Conservation (phyloP, 768 basidiomycete genomes). For the Neoboletus magnificus region DNA sequence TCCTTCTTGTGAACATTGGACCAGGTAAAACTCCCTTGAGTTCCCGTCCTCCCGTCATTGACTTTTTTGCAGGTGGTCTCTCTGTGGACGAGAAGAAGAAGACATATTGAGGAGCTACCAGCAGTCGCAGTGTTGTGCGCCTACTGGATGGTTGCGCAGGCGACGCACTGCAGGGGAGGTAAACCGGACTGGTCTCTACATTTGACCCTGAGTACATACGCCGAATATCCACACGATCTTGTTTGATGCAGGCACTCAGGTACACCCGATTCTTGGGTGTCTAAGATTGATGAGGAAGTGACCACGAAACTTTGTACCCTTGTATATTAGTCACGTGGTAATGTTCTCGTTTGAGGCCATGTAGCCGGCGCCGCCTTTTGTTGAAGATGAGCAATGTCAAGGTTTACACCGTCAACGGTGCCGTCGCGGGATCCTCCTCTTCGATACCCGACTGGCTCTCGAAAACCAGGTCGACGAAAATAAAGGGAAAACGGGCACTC, state of each 20-base stretch:
- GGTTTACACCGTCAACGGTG: constrained; percentile 96
- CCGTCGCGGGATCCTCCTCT: constrained; percentile 80
- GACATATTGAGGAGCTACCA: constrained; percentile 53
- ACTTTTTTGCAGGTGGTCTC: constrained; percentile 64
- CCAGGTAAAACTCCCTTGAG: constrained; percentile 55
- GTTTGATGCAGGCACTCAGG: constrained; percentile 1
- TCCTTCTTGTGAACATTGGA: constrained; percentile 97
- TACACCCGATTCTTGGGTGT: neutral
- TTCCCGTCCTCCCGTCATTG: neutral
- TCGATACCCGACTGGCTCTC: constrained; percentile 95
- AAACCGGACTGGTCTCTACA: constrained; percentile 3
- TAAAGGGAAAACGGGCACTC: constrained; percentile 54
- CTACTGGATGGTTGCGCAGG: neutral
- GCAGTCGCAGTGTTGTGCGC: neutral
- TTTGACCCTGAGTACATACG: constrained; percentile 18
- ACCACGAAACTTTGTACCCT: neutral
- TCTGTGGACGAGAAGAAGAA: constrained; percentile 99
- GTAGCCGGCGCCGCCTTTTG: neutral
- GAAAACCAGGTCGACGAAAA: constrained; percentile 57
- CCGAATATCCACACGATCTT: constrained; percentile 16
- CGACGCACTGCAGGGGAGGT: constrained; percentile 3
- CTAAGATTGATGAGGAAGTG: neutral
- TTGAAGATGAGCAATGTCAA: constrained; percentile 48
- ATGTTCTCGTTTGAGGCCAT: neutral
- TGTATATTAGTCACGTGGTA: constrained; percentile 18